Percentiles rank a stretch among this genome's conserved stretches.
Conservation (phyloP, 2,329 filamentous ascomycete species). For the Beauveria sp. region DNA sequence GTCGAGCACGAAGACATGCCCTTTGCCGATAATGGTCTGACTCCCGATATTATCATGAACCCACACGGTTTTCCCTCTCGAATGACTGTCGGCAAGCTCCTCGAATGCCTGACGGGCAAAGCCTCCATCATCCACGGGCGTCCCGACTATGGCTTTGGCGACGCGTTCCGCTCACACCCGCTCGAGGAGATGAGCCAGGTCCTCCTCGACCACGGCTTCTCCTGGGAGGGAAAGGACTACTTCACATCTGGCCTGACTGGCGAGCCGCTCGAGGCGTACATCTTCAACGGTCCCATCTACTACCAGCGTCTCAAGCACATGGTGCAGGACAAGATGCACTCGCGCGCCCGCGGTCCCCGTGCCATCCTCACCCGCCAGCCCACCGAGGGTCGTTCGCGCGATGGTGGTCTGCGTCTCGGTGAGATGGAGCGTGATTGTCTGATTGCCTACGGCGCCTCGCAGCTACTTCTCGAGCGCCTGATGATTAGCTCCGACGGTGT, state of each 20-base stretch:
- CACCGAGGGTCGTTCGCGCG: constrained; percentile 87
- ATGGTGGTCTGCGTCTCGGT: constrained; percentile 85
- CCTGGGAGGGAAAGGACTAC: constrained; percentile 94
- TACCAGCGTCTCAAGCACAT: constrained; percentile 99
- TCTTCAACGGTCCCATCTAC: constrained; percentile 98
- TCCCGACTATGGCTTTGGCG: constrained; percentile 73
- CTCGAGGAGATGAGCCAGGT: constrained; percentile 85
- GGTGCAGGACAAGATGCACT: constrained; percentile 99
- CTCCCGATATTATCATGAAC: constrained; percentile 99
- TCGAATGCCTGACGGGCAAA: constrained; percentile 91
- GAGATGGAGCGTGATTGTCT: constrained; percentile 99
- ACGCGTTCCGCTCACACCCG: constrained; percentile 76
- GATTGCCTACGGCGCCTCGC: constrained; percentile 91
- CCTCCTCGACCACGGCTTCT: constrained; percentile 83
- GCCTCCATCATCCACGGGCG: constrained; percentile 80
- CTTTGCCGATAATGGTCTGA: constrained; percentile 82
- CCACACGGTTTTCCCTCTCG: constrained; percentile 98
- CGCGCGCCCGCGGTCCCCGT: constrained; percentile 78
- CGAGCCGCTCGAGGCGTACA: constrained; percentile 87
- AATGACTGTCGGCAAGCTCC: constrained; percentile 98
- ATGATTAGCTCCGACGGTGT: constrained; percentile 93
- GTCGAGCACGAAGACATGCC: constrained; percentile 96
- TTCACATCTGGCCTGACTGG: constrained; percentile 93
- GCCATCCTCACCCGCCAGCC: constrained; percentile 92
- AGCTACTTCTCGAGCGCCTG: constrained; percentile 82